Evolutionary conservation across 192 early-diverging fungal genomes (phyloP).

Genomic region (Umbelopsis vinacea): DNA sequence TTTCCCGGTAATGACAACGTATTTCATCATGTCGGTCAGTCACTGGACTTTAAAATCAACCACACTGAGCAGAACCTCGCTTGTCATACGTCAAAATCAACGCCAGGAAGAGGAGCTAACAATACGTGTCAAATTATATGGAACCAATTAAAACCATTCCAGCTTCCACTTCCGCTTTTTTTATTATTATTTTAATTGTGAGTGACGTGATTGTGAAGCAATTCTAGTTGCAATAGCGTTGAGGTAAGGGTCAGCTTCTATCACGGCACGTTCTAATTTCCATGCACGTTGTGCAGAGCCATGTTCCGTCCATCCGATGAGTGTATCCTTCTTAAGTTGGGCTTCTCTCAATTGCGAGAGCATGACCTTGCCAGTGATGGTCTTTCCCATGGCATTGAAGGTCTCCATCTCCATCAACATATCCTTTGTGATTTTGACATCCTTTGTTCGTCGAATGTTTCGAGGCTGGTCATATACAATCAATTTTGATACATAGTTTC

Average conservation of each 20-base stretch:
- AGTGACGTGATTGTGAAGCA: conserved; percentile 22
- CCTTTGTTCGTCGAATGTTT: conserved; percentile 23
- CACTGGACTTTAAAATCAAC: too few relatives aligned
- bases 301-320: conserved; percentile 28
- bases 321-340: not conserved
- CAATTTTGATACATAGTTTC: conserved; percentile 30
- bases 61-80: not conserved
- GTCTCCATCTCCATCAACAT: conserved; percentile 40
- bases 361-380: conserved; percentile 29
- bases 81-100: not conserved
- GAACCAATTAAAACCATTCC: not conserved
- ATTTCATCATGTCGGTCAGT: too few relatives aligned
- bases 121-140: not conserved
- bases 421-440: conserved; percentile 33
- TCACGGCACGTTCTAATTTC: conserved; percentile 32
- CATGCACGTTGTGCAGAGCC: conserved; percentile 21
- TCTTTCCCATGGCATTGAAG: conserved; percentile 27
- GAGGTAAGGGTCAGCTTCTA: conserved; percentile 35
- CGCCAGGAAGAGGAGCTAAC: too few relatives aligned
- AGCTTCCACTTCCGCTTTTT: not conserved
- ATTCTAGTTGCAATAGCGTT: conserved; percentile 29
- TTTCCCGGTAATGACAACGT: too few relatives aligned
- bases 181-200: not conserved
- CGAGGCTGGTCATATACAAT: conserved; percentile 38
- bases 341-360: conserved; percentile 31